These are phyloP conservation scores for Coelastrella sp. DNA, from an alignment of 139 green algal genomes.

Conservation along the genomic window DNA sequence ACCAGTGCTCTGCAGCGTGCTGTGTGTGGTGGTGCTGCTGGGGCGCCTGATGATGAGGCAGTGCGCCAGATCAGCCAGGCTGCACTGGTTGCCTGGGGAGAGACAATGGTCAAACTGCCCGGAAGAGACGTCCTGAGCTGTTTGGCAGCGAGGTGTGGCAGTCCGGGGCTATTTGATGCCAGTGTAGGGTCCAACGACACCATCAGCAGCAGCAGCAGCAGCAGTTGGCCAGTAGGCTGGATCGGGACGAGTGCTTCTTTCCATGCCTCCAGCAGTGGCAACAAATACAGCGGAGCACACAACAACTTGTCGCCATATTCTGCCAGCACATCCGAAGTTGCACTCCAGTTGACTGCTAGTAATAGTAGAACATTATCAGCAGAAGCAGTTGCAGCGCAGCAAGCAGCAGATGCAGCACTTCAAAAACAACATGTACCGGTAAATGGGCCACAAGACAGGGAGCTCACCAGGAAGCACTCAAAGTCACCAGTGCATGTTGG, in stretches of 20 bases:
- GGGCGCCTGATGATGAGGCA: neutral
- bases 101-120: constrained; percentile 67
- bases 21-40: constrained; percentile 65
- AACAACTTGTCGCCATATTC: neutral
- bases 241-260: neutral
- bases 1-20: constrained; percentile 58
- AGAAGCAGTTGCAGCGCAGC: neutral
- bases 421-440: no score
- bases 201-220: constrained; percentile 12
- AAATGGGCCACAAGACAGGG: no score
- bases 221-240: neutral
- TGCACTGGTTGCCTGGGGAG: constrained; percentile 84
- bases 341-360: neutral
- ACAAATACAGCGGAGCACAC: neutral
- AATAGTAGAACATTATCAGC: neutral
- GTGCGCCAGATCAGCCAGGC: constrained; percentile 53
- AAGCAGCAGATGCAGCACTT: neutral
- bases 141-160: constrained; percentile 11
- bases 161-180: neutral
- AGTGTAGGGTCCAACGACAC: neutral
- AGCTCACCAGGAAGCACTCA: no score
- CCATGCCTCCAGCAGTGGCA: neutral
- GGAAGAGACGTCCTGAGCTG: constrained; percentile 35
- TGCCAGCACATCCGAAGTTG: neutral
- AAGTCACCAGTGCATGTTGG: no score